These are phyloP conservation scores for Porphyrellus cyaneotinctus DNA, from an alignment of 768 basidiomycete species.

Conservation along the genomic window DNA sequence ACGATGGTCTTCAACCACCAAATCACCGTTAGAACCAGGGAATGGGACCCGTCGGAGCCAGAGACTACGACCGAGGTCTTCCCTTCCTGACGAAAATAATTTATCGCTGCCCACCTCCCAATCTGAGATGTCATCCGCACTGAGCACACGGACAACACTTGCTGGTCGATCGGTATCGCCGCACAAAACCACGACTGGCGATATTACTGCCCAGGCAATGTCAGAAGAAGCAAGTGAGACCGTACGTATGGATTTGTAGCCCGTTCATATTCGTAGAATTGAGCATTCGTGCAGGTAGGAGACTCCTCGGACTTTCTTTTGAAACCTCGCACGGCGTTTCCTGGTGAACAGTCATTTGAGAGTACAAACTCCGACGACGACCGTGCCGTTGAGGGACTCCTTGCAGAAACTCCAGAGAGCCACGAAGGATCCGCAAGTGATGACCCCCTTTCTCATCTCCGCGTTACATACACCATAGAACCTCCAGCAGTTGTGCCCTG, in stretches of 20 bases:
- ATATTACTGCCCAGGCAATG: slow-evolving; percentile 19
- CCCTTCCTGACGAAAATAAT: slow-evolving; percentile 29
- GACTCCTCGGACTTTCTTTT: slow-evolving; percentile 23
- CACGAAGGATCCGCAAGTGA: slow-evolving; percentile 30
- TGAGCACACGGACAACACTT: slow-evolving; percentile 30
- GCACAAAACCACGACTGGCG: slow-evolving; percentile 25
- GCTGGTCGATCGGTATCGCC: slow-evolving; percentile 33
- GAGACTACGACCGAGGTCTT: slow-evolving; percentile 31
- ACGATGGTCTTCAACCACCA: slow-evolving; percentile 49
- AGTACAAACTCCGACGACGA: slow-evolving; percentile 36
- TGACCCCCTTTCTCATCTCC: slow-evolving; percentile 34
- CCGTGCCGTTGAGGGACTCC: slow-evolving; percentile 31
- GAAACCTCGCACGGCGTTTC: slow-evolving; percentile 26
- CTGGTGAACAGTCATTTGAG: slow-evolving; percentile 31
- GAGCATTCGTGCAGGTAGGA: slow-evolving; percentile 28
- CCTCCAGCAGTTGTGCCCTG: slow-evolving; percentile 33
- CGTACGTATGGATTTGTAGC: slow-evolving; percentile 28
- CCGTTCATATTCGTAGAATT: slow-evolving; percentile 30
- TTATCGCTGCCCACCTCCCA: slow-evolving; percentile 25
- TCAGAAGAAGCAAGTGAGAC: slow-evolving; percentile 27
- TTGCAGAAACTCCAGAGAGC: slow-evolving; percentile 31
- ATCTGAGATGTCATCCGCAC: slow-evolving; percentile 28
- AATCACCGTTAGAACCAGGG: slow-evolving; percentile 34
- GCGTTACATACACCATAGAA: slow-evolving; percentile 33
- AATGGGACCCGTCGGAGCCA: slow-evolving; percentile 33